Base-by-base conservation (phyloP, 805 yeast species). In the Saturnispora sekii region DNA sequence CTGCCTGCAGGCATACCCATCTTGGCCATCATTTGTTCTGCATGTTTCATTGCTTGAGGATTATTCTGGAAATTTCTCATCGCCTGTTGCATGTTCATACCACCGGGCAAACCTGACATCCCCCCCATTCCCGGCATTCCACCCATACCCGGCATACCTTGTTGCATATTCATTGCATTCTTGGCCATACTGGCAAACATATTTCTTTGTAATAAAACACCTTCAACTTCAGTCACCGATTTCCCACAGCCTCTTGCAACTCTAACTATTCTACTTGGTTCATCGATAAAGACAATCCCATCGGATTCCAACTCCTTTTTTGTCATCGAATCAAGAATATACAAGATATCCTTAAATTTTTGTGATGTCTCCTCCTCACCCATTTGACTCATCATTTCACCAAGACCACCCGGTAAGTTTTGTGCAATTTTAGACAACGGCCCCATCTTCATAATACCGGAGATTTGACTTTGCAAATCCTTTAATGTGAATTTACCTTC, bases 181-280 rank as follows among this genome's bases (percentile, higher is more conserved):
- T 81, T 82, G 2, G 96, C 96, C 93, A 90, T 85, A 43, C 80
- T 73, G 0, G 95, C 87, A 95, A 93, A 88, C 82, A 87, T 84
- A 62, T 84, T 77, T 62, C 85, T 95, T 66, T 93, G 97, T 67
- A 80, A 72, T 50, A 90, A 69, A 30, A 90, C 85, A 75, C 88
- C 86, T 62, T 90, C 97, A 28, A 90, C 96, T 53, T 90, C 97
- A 6, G 86, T 77, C 0, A 84, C 95, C 2, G 93, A 69, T 18
- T 96, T 86, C 17, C 97, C 98, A 3, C 96, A 81, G 8, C 98
- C 98, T 52, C 85, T 74, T 0, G 97, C 97, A 5, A 90, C 90
- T 55, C 98, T 74, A 4, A 88, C 76, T 41, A 90, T 77, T 62
- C 98, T 76, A 38, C 81, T 72, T 5, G 97, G 97, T 63, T 89